A percentile compares a stretch with the other conserved stretches of the same genome.
These are phyloP conservation scores for Paraconiothyrium sp. DNA, from an alignment of 2,329 filamentous ascomycete species.

Conservation along the genomic window DNA sequence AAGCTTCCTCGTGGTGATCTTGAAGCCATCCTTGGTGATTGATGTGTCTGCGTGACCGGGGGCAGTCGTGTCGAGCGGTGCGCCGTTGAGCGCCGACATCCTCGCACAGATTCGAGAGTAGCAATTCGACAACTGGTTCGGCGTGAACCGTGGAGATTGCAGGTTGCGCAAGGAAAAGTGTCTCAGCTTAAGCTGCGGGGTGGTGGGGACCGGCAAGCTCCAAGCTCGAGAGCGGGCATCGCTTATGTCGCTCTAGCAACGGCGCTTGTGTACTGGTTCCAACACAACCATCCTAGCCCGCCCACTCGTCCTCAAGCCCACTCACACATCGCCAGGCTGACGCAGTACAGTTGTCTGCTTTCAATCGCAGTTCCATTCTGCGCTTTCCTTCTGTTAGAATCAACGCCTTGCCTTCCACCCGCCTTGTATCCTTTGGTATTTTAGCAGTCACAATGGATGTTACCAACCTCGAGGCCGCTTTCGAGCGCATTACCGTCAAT, in stretches of 20 bases:
- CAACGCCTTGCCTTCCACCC: constrained; percentile 22
- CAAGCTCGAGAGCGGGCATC: not conserved
- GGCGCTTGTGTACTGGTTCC: constrained; percentile 22
- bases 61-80: constrained; percentile 44
- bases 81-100: constrained; percentile 44
- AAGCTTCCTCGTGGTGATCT: constrained; percentile 83
- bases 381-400: constrained; percentile 21
- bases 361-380: constrained; percentile 18
- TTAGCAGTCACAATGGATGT: constrained; percentile 67
- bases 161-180: constrained; percentile 13
- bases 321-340: constrained; percentile 11
- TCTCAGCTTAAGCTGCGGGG: not conserved
- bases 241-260: constrained; percentile 27
- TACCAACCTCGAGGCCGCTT: constrained; percentile 81
- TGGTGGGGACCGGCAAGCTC: constrained; percentile 19
- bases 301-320: constrained; percentile 14
- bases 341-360: constrained; percentile 15
- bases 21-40: constrained; percentile 65
- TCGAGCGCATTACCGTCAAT: constrained; percentile 88
- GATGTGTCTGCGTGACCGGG: constrained; percentile 47
- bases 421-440: constrained; percentile 22
- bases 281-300: constrained; percentile 12
- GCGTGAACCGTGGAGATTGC: constrained; percentile 22
- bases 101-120: constrained; percentile 17
- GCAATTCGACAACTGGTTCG: not conserved